These are phyloP conservation scores for Colletotrichum sidae DNA, from an alignment of 2,329 filamentous ascomycete genomes.

Conservation along the genomic window DNA sequence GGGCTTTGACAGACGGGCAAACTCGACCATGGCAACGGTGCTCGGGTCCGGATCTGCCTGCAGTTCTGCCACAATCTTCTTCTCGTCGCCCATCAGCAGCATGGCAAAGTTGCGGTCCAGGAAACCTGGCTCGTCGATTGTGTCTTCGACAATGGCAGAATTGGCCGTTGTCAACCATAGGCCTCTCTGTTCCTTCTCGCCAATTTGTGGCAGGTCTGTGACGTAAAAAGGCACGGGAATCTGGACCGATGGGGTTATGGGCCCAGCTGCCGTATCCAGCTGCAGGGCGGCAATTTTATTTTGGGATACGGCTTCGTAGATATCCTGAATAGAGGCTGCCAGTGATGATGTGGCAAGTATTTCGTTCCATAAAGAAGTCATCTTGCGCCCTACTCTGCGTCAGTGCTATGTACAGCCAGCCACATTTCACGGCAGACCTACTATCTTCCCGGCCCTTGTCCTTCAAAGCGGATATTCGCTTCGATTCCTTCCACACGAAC, in stretches of 20 bases:
- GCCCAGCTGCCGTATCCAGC: constrained; percentile 72
- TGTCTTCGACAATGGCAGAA: constrained; percentile 76
- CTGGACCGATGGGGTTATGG: constrained; percentile 72
- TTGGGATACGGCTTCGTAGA: constrained; percentile 83
- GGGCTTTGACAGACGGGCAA: constrained; percentile 79
- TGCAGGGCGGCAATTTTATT: constrained; percentile 89
- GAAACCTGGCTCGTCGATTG: constrained; percentile 72
- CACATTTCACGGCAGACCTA: constrained; percentile 46
- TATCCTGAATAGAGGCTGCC: constrained; percentile 83
- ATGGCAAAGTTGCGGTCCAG: constrained; percentile 90
- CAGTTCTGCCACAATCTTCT: constrained; percentile 78
- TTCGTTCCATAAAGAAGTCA: constrained; percentile 76
- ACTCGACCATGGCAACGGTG: constrained; percentile 82
- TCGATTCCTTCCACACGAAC: constrained; percentile 93
- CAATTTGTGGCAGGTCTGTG: constrained; percentile 76
- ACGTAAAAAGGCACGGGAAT: constrained; percentile 77
- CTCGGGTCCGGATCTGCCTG: constrained; percentile 82
- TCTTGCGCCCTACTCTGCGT: constrained; percentile 60
- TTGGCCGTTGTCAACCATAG: constrained; percentile 91
- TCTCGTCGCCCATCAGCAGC: constrained; percentile 85
- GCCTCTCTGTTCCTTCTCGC: constrained; percentile 77
- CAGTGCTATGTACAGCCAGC: constrained; percentile 9
- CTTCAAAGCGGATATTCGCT: constrained; percentile 83
- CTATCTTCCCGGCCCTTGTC: constrained; percentile 81
- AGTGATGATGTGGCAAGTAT: constrained; percentile 80